A percentile compares a stretch with the other conserved stretches of the same genome.
Conservation (phyloP, 345 rosid species). For the Noccaea caerulescens region DNA sequence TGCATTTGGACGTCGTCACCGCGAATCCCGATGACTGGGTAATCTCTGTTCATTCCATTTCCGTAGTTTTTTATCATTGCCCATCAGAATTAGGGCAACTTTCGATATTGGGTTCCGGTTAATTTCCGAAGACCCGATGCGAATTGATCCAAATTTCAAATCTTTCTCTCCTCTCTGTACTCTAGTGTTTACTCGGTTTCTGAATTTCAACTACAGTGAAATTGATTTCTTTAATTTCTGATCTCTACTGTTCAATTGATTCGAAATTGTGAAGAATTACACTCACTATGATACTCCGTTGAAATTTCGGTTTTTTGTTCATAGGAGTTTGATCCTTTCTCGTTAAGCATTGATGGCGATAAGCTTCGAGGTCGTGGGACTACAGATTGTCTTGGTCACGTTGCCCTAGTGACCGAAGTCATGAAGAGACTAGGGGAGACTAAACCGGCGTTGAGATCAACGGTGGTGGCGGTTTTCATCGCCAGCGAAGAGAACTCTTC, state of each 20-base stretch:
- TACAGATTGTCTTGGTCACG: slow-evolving; percentile 98
- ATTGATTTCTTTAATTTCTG: background rate
- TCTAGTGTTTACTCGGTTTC: slow-evolving; percentile 1
- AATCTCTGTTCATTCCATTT: background rate
- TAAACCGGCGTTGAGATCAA: slow-evolving; percentile 69
- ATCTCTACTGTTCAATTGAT: no score
- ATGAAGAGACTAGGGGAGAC: slow-evolving; percentile 87
- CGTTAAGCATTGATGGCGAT: slow-evolving; percentile 85
- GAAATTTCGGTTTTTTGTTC: background rate
- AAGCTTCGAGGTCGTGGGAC: slow-evolving; percentile 95
- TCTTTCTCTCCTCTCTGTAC: slow-evolving; percentile 6
- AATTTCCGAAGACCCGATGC: background rate
- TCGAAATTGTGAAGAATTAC: no score
- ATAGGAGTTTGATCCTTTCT: slow-evolving; percentile 96
- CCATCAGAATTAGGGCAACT: slow-evolving; percentile 1
- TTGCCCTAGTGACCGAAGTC: slow-evolving; percentile 83
- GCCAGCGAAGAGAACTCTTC: slow-evolving; percentile 92
- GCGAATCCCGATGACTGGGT: slow-evolving; percentile 96
- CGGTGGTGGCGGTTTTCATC: slow-evolving; percentile 89
- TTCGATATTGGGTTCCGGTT: slow-evolving; percentile 1
- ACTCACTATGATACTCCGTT: no score
- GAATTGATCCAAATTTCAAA: slow-evolving; percentile 9
- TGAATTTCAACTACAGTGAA: background rate
- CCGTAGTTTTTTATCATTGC: background rate
- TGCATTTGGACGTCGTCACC: slow-evolving; percentile 99